Percentiles rank a stretch among this genome's conserved stretches.
Conservation (phyloP, 176 grass and related monocot species). For the Musa beccarii region DNA sequence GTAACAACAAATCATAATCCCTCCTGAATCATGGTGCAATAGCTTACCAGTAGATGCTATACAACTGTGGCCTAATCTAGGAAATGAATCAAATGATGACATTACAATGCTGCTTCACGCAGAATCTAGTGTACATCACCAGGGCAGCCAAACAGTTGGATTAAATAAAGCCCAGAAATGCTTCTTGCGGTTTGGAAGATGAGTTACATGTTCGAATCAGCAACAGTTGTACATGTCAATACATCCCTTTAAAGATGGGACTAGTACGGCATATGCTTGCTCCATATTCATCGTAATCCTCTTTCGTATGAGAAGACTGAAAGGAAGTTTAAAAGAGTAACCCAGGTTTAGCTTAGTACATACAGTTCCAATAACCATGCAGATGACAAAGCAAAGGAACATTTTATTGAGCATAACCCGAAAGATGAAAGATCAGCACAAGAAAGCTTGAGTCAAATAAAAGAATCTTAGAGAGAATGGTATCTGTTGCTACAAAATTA, state of each 20-base stretch:
- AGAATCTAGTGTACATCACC: background rate
- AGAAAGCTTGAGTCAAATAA: too few species aligned
- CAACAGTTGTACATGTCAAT: conserved; percentile 33
- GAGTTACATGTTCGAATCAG: background rate
- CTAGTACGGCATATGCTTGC: conserved; percentile 93
- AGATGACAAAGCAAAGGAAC: background rate
- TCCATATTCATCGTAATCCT: conserved; percentile 93
- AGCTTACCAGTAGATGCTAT: background rate
- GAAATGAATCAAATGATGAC: conserved; percentile 6
- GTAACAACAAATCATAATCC: background rate
- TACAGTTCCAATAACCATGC: background rate
- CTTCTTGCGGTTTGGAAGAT: background rate
- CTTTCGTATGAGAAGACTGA: conserved; percentile 87
- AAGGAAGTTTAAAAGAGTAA: conserved; percentile 10
- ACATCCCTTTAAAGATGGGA: conserved; percentile 98
- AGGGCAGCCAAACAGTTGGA: background rate
- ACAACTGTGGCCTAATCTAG: background rate
- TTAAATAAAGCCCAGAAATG: background rate
- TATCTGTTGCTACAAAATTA: too few species aligned
- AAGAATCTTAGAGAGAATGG: too few species aligned
- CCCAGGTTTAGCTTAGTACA: background rate
- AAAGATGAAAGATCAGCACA: background rate
- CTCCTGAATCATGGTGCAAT: background rate
- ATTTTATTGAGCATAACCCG: background rate
- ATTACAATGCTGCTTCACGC: background rate